Percentiles rank a stretch among this genome's conserved stretches.
Conservation (phyloP, 179 eudicot genomes). For the Carnegiea gigantea region DNA sequence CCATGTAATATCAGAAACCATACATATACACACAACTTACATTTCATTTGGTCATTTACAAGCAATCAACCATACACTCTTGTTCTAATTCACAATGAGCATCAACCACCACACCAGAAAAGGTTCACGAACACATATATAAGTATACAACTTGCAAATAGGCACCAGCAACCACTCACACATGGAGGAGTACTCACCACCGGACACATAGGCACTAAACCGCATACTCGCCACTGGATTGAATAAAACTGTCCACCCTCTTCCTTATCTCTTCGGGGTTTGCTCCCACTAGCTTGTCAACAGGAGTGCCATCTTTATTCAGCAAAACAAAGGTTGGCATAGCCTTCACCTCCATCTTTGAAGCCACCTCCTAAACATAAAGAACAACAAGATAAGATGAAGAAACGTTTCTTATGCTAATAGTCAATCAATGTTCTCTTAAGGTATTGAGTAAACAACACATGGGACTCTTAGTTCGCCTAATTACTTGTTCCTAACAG, state of each 20-base stretch:
- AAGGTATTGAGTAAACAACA: not conserved
- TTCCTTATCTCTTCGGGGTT: conserved; percentile 69
- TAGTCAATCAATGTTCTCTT: not conserved
- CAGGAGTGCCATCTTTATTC: conserved; percentile 41
- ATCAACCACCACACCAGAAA: not conserved
- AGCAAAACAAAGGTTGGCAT: conserved; percentile 77
- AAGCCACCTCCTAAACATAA: conserved; percentile 55
- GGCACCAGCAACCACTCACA: not conserved
- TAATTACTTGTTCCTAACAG: not conserved
- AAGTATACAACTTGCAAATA: not conserved
- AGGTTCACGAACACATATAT: not conserved
- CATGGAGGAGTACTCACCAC: not conserved
- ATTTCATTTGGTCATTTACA: not conserved
- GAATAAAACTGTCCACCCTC: conserved; percentile 44
- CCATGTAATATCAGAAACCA: not conserved
- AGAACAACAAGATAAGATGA: not conserved
- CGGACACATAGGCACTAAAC: conserved; percentile 26
- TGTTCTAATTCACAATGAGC: not conserved
- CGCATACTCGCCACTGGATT: conserved; percentile 30
- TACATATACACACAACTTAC: not conserved
- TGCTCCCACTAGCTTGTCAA: conserved; percentile 68
- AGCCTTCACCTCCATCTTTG: conserved; percentile 59
- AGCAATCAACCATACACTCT: not conserved
- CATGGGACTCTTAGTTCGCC: not conserved
- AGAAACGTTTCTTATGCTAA: not conserved